Evolutionary conservation across 73 alveolate species (phyloP), one percentile per base, ranked within the genome.

Genomic region (Paramecium octaurelia): DNA sequence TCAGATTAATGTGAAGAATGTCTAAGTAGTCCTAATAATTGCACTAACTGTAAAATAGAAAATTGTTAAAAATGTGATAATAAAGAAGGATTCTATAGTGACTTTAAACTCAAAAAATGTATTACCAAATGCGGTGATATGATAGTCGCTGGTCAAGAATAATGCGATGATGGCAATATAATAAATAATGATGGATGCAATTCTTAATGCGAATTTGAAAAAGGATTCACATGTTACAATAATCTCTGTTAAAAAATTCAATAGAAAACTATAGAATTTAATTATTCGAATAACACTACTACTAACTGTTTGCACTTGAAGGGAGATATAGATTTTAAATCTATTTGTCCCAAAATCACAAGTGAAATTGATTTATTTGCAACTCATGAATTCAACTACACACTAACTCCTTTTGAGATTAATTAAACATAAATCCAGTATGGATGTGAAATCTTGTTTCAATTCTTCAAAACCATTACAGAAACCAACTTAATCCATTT

Each of bases 71-170:
- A 48, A 48, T 48, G 59, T 48, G 59, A 48, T 48, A 48, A 48
- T 48, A 48, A 48, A 48, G 6, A 48, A 48, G 59, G 98, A 46
- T 48, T 58, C 7, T 94, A 90, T 12, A 96, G 98, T 27, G 36
- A 38, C 27, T 71, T 85, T 10, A 42, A 85, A 14, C 35, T 40
- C 1, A 58, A 92, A 16, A 94, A 86, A 71, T 71, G 86, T 71
- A 27, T 34, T 12, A 71, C 86, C 8, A 71, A 71, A 71, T 71
- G 86, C 34, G 86, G 86, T 21, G 86, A 71, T 34, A 3, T 11
- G 4, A 27, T 71, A 9, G n/a, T 24, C 12, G 86, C 86, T 27
- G 86, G 21, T 18, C 31, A 27, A 21, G 86, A 71, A 24, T 27
- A 71, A 35, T 71, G 86, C 34, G 86, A 71, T 31, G 86, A 71